Percentiles rank a stretch among this genome's conserved stretches.
phyloP scores from a whole-genome alignment of 371 early-diverging fungal species.

The Syncephalastrum sp. region DNA sequence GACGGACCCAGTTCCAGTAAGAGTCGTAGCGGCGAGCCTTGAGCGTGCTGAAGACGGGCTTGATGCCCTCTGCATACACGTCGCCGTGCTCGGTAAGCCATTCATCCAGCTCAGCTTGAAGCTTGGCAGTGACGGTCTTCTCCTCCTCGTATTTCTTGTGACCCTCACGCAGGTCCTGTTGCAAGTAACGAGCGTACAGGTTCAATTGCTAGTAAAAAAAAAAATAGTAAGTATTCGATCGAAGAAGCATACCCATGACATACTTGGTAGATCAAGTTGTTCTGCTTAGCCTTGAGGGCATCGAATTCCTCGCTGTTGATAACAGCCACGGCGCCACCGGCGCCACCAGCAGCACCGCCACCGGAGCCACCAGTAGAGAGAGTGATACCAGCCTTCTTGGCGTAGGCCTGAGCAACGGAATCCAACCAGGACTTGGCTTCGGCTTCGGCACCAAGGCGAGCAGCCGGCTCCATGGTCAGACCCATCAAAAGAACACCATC shows the following conservation, averaged over 20 bases:
- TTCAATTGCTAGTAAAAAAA: conserved; percentile 66
- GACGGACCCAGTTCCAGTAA: conserved; percentile 98
- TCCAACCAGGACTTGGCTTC: conserved; percentile 93
- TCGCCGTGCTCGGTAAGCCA: conserved; percentile 92
- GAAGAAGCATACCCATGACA: neutral
- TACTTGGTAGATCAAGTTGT: conserved; percentile 69
- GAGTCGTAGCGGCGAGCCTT: conserved; percentile 93
- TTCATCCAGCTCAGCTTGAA: conserved; percentile 84
- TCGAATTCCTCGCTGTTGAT: conserved; percentile 91
- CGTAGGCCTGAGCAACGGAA: conserved; percentile 76
- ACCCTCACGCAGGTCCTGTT: conserved; percentile 82
- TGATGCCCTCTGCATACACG: conserved; percentile 85
- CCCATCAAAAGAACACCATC: conserved; percentile 83
- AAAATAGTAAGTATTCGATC: neutral
- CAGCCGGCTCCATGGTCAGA: conserved; percentile 84
- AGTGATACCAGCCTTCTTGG: conserved; percentile 75
- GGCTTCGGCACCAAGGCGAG: conserved; percentile 76
- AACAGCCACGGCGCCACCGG: conserved; percentile 61
- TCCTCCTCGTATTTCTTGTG: conserved; percentile 71
- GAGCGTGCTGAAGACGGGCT: conserved; percentile 75
- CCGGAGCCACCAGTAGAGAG: conserved; percentile 62
- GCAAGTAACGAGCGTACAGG: conserved; percentile 85
- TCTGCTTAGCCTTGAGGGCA: conserved; percentile 79
- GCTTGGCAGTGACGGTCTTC: conserved; percentile 61
- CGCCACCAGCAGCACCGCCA: conserved; percentile 58